These are phyloP conservation scores for Zygosaccharomyces pseudobailii DNA, from an alignment of 1,139 yeast species.

Conservation along the genomic window DNA sequence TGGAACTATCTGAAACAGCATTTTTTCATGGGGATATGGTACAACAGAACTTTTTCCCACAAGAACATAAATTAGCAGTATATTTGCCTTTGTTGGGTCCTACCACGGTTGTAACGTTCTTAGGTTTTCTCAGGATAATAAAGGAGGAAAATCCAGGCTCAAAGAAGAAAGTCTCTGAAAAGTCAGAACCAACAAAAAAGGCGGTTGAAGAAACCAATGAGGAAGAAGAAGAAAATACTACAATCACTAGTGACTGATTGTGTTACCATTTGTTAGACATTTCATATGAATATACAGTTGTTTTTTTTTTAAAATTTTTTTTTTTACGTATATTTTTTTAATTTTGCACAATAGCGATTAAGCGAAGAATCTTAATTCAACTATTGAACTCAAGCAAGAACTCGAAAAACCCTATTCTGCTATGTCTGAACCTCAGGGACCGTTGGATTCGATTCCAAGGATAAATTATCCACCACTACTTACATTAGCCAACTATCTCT, in stretches of 20 bases:
- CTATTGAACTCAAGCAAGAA: neutral
- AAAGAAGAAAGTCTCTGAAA: neutral
- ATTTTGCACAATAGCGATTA: neutral
- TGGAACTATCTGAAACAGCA: constrained; percentile 61
- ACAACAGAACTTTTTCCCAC: constrained; percentile 90
- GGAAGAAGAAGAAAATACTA: constrained; percentile 1
- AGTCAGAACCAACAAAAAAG: neutral
- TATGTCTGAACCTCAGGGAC: constrained; percentile 29
- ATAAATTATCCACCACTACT: constrained; percentile 29
- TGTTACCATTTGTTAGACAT: too few relatives aligned
- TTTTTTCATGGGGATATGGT: constrained; percentile 94
- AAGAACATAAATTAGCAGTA: constrained; percentile 90
- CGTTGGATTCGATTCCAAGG: constrained; percentile 29
- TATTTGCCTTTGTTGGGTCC: constrained; percentile 90
- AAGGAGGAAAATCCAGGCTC: constrained; percentile 10
- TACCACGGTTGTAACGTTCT: constrained; percentile 57
- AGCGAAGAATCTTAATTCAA: neutral
- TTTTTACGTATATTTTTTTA: neutral
- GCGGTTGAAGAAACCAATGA: neutral
- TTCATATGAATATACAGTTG: neutral
- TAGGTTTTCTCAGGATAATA: constrained; percentile 49
- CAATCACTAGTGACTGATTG: neutral
- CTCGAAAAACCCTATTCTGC: neutral
- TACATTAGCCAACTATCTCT: constrained; percentile 28
- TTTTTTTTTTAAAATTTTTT: neutral